Evolutionary conservation across 2,329 filamentous ascomycete genomes (phyloP).

Genomic region (Verticillium isaacii): DNA sequence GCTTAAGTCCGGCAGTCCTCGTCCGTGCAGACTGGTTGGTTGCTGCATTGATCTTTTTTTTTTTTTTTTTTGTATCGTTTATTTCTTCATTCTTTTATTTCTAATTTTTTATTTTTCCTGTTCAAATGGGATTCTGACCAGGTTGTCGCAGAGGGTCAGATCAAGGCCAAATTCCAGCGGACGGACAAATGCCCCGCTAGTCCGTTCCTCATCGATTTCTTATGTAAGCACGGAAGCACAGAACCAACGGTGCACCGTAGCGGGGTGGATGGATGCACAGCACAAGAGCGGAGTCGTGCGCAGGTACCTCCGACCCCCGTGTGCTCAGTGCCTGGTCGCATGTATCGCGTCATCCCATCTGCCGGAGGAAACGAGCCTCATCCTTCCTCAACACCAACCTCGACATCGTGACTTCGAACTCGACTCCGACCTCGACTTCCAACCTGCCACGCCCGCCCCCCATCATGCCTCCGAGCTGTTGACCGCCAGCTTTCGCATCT

Average conservation of each 20-base stretch:
- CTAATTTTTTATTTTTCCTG: no score
- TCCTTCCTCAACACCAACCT: background rate
- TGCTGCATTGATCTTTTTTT: no score
- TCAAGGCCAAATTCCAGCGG: no score
- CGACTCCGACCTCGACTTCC: background rate
- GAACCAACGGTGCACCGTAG: background rate
- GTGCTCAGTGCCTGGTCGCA: background rate
- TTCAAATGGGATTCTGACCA: no score
- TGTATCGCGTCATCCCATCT: background rate
- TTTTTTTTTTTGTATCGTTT: no score
- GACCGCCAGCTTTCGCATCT: constrained; percentile 10
- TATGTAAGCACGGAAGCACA: no score
- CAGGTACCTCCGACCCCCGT: background rate
- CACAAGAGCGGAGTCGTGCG: background rate
- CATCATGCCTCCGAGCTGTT: background rate
- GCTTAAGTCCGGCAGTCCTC: background rate
- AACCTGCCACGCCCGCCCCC: background rate
- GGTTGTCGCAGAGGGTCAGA: no score
- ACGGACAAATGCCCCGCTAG: no score
- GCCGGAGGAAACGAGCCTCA: background rate
- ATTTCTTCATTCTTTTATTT: no score
- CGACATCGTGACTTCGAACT: background rate
- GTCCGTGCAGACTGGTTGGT: no score
- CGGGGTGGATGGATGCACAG: background rate
- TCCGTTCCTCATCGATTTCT: no score